A percentile compares a stretch with the other conserved stretches of the same genome.
These are phyloP conservation scores for Globisporangium splendens DNA, from an alignment of 352 stramenopile species.

Conservation along the genomic window DNA sequence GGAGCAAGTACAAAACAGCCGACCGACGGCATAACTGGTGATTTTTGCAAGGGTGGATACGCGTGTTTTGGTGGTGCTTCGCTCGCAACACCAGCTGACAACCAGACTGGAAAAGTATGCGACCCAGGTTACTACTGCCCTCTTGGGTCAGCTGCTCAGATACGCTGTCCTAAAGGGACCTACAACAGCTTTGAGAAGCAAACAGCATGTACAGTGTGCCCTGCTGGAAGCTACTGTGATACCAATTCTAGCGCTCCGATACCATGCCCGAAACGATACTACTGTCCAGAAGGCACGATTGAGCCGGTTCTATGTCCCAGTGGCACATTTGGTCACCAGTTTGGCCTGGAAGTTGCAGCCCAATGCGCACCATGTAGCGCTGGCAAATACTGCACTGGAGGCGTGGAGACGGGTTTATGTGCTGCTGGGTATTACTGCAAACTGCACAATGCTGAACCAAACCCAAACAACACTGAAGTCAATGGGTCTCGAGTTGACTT, in stretches of 20 bases:
- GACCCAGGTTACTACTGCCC: slow-evolving; percentile 69
- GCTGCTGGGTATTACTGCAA: slow-evolving; percentile 85
- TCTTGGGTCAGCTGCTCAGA: slow-evolving; percentile 40
- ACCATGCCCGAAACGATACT: slow-evolving; percentile 63
- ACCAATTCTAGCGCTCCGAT: slow-evolving; percentile 48
- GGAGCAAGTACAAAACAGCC: slow-evolving; percentile 36
- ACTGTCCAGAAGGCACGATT: slow-evolving; percentile 50
- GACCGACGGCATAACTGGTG: slow-evolving; percentile 40
- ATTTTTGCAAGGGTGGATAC: slow-evolving; percentile 45
- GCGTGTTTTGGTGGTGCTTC: slow-evolving; percentile 65
- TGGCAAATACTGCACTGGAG: slow-evolving; percentile 77
- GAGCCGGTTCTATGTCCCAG: slow-evolving; percentile 63
- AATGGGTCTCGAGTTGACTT: slow-evolving; percentile 25
- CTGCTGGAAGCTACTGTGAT: slow-evolving; percentile 63
- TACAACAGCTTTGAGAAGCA: slow-evolving; percentile 62
- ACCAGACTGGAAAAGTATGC: slow-evolving; percentile 47
- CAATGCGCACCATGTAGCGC: slow-evolving; percentile 70
- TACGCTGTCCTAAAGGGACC: slow-evolving; percentile 60
- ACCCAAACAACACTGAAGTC: slow-evolving; percentile 22
- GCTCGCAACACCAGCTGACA: slow-evolving; percentile 46
- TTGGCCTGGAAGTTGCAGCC: slow-evolving; percentile 30
- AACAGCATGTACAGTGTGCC: slow-evolving; percentile 41
- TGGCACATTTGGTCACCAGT: slow-evolving; percentile 70
- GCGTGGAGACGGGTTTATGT: slow-evolving; percentile 68
- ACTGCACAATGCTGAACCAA: slow-evolving; percentile 52